phyloP scores from a whole-genome alignment of 208 protist species.

The Acanthamoeba rhysodes region DNA sequence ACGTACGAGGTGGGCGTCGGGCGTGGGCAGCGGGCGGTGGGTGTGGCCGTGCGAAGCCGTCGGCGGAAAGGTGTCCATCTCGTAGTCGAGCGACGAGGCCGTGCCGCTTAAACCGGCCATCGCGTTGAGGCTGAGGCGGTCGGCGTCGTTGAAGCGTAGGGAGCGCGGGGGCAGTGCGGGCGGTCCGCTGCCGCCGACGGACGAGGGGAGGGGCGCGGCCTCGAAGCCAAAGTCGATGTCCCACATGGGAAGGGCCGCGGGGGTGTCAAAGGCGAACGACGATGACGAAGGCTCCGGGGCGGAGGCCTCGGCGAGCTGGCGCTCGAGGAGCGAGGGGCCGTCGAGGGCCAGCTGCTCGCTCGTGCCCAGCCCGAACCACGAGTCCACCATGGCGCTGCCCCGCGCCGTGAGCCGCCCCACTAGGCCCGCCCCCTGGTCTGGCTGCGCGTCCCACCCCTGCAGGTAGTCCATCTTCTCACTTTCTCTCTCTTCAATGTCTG shows the following conservation, averaged over 20 bases:
- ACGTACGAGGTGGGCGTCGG: neutral
- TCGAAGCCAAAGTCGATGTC: slow-evolving; percentile 9
- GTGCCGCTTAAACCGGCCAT: no score
- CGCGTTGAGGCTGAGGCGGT: neutral
- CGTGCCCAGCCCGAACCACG: slow-evolving; percentile 4
- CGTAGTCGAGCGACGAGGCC: neutral
- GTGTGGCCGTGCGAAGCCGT: neutral
- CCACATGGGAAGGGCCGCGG: neutral
- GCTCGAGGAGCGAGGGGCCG: slow-evolving; percentile 2
- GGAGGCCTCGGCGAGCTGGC: neutral
- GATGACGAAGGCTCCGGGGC: neutral
- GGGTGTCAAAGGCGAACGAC: neutral
- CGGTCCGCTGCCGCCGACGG: neutral
- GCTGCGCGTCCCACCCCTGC: no score
- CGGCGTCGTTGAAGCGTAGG: neutral
- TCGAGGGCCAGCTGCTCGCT: neutral
- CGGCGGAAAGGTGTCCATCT: neutral
- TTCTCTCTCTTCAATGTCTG: no score
- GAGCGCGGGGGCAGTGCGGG: neutral
- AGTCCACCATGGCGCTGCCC: neutral
- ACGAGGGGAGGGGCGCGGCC: neutral
- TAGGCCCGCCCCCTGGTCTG: neutral
- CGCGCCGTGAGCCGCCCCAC: neutral
- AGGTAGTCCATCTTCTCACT: no score
- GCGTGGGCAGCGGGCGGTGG: no score